A percentile compares a stretch with the other conserved stretches of the same genome.
Evolutionary conservation across 768 basidiomycete species (phyloP).

Genomic region (Mycena galopus): DNA sequence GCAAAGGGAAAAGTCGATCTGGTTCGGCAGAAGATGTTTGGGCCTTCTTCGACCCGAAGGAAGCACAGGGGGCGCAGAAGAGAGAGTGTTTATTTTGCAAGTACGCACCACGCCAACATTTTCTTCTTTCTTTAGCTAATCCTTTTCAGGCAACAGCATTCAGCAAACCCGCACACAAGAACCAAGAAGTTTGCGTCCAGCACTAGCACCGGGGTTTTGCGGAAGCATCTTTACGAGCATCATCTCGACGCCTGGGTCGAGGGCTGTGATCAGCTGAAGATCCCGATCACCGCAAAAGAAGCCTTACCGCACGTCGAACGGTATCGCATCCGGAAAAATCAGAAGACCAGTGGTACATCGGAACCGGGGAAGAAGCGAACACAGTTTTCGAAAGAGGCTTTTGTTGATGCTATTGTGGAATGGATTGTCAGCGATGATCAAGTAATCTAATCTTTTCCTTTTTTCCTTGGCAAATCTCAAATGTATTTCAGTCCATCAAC

Average conservation of each 20-base stretch:
- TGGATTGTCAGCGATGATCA: slow-evolving; percentile 47
- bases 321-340: slow-evolving; percentile 6
- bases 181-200: too few relatives aligned
- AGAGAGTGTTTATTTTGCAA: not conserved
- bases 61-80: not conserved
- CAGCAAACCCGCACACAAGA: too few relatives aligned
- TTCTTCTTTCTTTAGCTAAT: not conserved
- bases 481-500: slow-evolving; percentile 8
- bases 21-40: not conserved
- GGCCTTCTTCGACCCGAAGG: not conserved
- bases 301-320: not conserved
- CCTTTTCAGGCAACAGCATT: too few relatives aligned
- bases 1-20: not conserved
- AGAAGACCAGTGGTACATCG: not conserved
- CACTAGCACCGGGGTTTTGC: too few relatives aligned
- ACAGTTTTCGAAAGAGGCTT: slow-evolving; percentile 39
- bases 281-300: slow-evolving; percentile 30
- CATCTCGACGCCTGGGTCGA: slow-evolving; percentile 38
- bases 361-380: not conserved
- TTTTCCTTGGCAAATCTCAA: not conserved
- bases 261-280: slow-evolving; percentile 34
- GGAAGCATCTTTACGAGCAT: slow-evolving; percentile 20
- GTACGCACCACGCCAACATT: not conserved
- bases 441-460: slow-evolving; percentile 28
- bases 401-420: slow-evolving; percentile 43